phyloP scores from a whole-genome alignment of 2,329 filamentous ascomycete species.

The Arthrobotrys conoides region DNA sequence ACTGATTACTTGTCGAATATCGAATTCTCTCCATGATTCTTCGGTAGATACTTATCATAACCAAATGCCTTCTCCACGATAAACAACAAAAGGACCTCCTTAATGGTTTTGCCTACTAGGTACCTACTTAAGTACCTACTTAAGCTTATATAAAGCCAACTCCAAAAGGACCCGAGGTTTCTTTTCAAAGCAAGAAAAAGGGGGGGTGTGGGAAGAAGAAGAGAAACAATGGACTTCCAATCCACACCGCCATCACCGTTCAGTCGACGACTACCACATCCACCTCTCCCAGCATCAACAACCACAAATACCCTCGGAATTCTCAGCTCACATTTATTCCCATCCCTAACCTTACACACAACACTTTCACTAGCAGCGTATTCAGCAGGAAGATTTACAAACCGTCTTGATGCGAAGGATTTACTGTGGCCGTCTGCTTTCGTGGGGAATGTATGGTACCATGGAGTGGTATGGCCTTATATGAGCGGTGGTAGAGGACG shows the following conservation, averaged over 20 bases:
- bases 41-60: neutral
- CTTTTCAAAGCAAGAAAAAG: neutral
- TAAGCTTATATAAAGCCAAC: too few species aligned
- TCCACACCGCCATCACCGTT: constrained; percentile 39
- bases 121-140: too few species aligned
- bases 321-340: constrained; percentile 71
- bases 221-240: constrained; percentile 33
- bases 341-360: constrained; percentile 72
- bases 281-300: constrained; percentile 33
- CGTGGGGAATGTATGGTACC: constrained; percentile 75
- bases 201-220: neutral
- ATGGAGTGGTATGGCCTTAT: constrained; percentile 72
- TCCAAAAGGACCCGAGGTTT: too few species aligned
- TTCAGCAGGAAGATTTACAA: constrained; percentile 70
- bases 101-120: too few species aligned
- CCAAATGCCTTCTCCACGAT: constrained; percentile 26
- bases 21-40: neutral
- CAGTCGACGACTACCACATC: constrained; percentile 32
- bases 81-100: too few species aligned
- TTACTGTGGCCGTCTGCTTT: constrained; percentile 73
- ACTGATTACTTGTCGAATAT: too few species aligned
- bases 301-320: constrained; percentile 69
- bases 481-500: constrained; percentile 69
- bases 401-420: constrained; percentile 75
- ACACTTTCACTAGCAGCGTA: constrained; percentile 72